Base-by-base conservation (phyloP, 768 basidiomycete species). In the Porpolomopsis calyptriformis region DNA sequence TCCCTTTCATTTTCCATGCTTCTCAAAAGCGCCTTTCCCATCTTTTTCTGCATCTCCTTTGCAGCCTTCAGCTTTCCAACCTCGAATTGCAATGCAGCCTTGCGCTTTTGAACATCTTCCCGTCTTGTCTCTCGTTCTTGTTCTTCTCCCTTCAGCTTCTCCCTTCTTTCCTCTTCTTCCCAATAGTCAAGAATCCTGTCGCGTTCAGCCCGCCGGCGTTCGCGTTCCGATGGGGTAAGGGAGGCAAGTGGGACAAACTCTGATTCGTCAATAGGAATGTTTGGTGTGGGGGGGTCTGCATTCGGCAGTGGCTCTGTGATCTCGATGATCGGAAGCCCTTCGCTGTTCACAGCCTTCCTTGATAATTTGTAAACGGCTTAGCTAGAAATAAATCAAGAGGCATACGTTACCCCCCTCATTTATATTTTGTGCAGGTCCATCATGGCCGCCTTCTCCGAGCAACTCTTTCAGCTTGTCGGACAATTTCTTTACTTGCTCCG, bases 281-380 rank as follows among this genome's bases (percentile, higher is more conserved):
- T 45, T 1, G 53, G 42, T 18, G 44, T 44, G n/a, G 43, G 24
- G 11, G 53, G 51, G 33, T 53, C 52, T 22, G 48, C 43, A 23
- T 56, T 62, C 18, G 61, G 41, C 3, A 72, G 54, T 34, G 77
- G 77, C 55, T 89, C 86, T 24, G 71, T 73, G 47, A 89, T 80
- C 29, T 89, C 86, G 49, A 87, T 69, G 50, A 89, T 81, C 9
- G 85, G 85, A 31, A 85, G 72, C 2, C 84, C 85, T 40, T 89
- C 85, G 54, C 86, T 83, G 54, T 83, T 84, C 33, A 82, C 53
- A 43, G 81, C 67, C 85, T 87, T 49, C 5, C 54, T 50, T 29
- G 10, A 24, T 52, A 56, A 50, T 44, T 50, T 57, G 53, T 48
- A 54, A 49, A 53, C 47, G 53, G 52, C 51, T 25, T 48, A 38